These are phyloP conservation scores for Arthrinium phaeospermum DNA, from an alignment of 2,329 filamentous ascomycete genomes.

Conservation along the genomic window DNA sequence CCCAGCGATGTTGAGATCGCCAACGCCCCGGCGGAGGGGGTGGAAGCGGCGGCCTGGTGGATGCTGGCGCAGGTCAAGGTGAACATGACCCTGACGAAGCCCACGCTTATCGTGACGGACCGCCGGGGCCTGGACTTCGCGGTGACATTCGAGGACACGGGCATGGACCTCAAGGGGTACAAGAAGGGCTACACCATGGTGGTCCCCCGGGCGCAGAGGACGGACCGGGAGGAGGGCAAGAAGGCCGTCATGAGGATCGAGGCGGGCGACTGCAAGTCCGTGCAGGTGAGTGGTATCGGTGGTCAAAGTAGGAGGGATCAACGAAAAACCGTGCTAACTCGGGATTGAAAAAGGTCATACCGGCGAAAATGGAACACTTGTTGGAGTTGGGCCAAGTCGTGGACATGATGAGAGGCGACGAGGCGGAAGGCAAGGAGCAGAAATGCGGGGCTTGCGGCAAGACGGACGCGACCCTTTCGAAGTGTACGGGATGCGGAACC, in stretches of 20 bases:
- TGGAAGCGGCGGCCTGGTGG: constrained; percentile 32
- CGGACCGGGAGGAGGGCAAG: constrained; percentile 43
- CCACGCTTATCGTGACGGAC: constrained; percentile 53
- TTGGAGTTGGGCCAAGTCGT: constrained; percentile 34
- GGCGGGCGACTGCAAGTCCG: constrained; percentile 38
- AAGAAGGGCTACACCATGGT: constrained; percentile 47
- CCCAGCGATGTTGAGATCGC: constrained; percentile 16
- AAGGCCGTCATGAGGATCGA: constrained; percentile 46
- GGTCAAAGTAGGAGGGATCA: neutral
- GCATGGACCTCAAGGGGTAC: constrained; percentile 43
- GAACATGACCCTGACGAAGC: constrained; percentile 52
- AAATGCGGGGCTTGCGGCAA: constrained; percentile 24
- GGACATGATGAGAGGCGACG: constrained; percentile 31
- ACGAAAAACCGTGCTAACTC: neutral
- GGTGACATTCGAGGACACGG: constrained; percentile 50
- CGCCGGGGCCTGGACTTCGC: constrained; percentile 47
- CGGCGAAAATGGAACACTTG: constrained; percentile 38
- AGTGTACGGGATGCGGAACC: constrained; percentile 22
- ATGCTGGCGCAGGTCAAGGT: constrained; percentile 40
- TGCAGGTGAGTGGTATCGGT: constrained; percentile 33
- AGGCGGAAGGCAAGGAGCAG: neutral
- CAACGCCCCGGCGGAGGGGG: constrained; percentile 16
- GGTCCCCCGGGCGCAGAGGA: constrained; percentile 42
- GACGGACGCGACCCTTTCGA: constrained; percentile 20
- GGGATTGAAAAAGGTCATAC: constrained; percentile 30